phyloP scores from a whole-genome alignment of 2,329 filamentous ascomycete species.

The Orbilia ellipsospora region DNA sequence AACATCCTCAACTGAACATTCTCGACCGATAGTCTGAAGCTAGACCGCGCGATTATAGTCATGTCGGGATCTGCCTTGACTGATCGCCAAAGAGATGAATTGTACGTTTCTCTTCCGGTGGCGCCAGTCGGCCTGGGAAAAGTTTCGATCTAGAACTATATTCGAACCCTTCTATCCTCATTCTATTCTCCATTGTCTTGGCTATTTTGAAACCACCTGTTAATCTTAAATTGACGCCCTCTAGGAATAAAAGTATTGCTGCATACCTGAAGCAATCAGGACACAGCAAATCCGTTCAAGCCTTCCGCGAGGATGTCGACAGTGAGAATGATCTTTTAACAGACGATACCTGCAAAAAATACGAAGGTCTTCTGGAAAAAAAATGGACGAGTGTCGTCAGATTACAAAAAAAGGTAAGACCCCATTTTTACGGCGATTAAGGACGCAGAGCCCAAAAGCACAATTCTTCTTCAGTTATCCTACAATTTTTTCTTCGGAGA shows the following conservation, averaged over 20 bases:
- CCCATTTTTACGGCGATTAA: not conserved
- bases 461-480: constrained; percentile 5
- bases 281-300: constrained; percentile 69
- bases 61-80: constrained; percentile 48
- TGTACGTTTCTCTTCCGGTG: constrained; percentile 32
- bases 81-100: constrained; percentile 53
- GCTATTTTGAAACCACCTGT: not conserved
- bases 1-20: not conserved
- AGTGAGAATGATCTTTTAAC: constrained; percentile 78
- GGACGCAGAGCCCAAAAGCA: not conserved
- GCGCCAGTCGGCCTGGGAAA: not conserved
- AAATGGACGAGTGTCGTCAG: constrained; percentile 98
- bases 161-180: not conserved
- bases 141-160: not conserved
- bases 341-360: constrained; percentile 86
- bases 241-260: constrained; percentile 90
- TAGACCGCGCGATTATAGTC: not conserved
- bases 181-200: not conserved
- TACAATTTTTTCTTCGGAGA: too few relatives aligned
- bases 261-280: constrained; percentile 83
- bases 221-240: not conserved
- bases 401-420: constrained; percentile 87
- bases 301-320: constrained; percentile 80
- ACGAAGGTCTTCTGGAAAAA: constrained; percentile 92
- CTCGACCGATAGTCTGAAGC: not conserved